Evolutionary conservation across 495 filamentous ascomycete species (phyloP), one percentile per base, ranked within the genome.

Genomic region (Symbiotaphrina buchneri): DNA sequence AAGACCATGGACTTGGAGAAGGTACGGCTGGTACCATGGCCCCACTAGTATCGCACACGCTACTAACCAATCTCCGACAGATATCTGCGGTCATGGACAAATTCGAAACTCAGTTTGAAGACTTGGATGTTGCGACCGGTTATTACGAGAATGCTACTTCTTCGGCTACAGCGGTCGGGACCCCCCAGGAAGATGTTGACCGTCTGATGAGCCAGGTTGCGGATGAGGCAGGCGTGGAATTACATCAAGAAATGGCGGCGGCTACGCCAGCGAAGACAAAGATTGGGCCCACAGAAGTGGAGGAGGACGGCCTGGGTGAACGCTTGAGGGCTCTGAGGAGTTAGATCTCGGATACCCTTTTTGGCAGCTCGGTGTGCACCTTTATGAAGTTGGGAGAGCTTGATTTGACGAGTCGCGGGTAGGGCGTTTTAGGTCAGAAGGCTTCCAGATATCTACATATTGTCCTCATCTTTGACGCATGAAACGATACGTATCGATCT

Each of bases 141-240:
- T 81, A 81, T 52, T 82, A 82, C 54, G 74, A 82, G 51, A 81
- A 78, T 45, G 77, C 77, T 25, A 82, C 79, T 28, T 65, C 68
- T 6, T 65, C 65, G 26, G 69, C 69, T 28, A 83, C 79, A 0
- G 72, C 74, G 8, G 65, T 74, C 17, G 72, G 67, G 32, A 78
- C 77, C 24, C 75, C 76, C 35, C 78, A 84, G 42, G 79, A 83
- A 32, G 76, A 78, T 41, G 79, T 85, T 7, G 78, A 85, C 49
- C 63, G 75, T 36, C 47, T 85, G 40, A 73, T 84, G 47, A 64
- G 59, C 33, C 74, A 83, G 56, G 68, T 80, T 5, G 78, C 78
- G 32, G 78, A 85, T 50, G 77, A 84, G 49, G 76, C 74, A 10
- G 78, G 78, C 18, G 55, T 85, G 30, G 71, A 83, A 52, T 53